phyloP scores from a whole-genome alignment of 768 basidiomycete species.

The Leccinum longicurvipes region DNA sequence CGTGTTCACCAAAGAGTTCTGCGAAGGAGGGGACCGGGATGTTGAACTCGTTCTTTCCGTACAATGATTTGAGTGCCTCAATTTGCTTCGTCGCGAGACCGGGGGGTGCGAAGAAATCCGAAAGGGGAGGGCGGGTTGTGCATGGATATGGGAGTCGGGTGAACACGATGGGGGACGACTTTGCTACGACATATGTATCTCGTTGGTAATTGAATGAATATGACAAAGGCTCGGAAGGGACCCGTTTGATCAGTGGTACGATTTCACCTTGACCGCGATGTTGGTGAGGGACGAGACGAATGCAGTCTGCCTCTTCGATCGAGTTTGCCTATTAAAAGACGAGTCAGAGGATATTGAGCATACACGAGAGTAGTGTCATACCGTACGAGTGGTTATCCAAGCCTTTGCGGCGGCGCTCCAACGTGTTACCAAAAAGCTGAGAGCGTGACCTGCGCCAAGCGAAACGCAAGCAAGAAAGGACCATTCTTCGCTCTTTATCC shows the following conservation, averaged over 20 bases:
- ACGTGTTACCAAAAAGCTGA: slow-evolving; percentile 87
- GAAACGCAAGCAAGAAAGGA: slow-evolving; percentile 90
- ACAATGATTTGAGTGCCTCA: slow-evolving; percentile 56
- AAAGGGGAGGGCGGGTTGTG: slow-evolving; percentile 63
- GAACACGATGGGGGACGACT: slow-evolving; percentile 60
- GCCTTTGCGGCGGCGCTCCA: slow-evolving; percentile 84
- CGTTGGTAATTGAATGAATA: slow-evolving; percentile 94
- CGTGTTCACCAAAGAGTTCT: slow-evolving; percentile 91
- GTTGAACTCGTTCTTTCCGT: slow-evolving; percentile 93
- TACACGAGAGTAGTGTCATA: slow-evolving; percentile 26
- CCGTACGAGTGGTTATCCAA: slow-evolving; percentile 75
- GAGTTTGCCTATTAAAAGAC: slow-evolving; percentile 47
- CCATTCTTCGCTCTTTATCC: slow-evolving; percentile 95
- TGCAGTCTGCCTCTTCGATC: slow-evolving; percentile 70
- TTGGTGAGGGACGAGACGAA: slow-evolving; percentile 74
- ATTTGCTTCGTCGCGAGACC: slow-evolving; percentile 51
- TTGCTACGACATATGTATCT: slow-evolving; percentile 80
- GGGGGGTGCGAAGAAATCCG: slow-evolving; percentile 57
- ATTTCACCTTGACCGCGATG: slow-evolving; percentile 92
- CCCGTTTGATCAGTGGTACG: slow-evolving; percentile 67
- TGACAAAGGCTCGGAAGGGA: slow-evolving; percentile 49
- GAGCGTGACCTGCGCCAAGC: slow-evolving; percentile 82
- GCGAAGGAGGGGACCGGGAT: slow-evolving; percentile 95
- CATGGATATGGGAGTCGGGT: slow-evolving; percentile 85
- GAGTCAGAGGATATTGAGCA: background rate